Conservation (phyloP, 345 rosid species). For the Rhodamnia argentea region DNA sequence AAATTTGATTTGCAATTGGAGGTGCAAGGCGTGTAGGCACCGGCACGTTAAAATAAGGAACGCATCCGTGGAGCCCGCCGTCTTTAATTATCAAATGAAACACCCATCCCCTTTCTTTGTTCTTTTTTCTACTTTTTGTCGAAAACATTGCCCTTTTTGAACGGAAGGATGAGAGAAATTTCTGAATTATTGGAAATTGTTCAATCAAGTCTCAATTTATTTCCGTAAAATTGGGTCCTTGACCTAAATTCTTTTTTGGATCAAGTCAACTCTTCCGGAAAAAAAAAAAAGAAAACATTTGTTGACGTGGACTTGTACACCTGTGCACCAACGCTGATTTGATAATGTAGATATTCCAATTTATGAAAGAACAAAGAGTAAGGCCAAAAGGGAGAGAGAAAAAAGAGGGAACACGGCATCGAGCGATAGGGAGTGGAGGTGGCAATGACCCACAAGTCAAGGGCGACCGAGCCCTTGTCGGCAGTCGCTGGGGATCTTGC, state of each 20-base stretch:
- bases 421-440: neutral
- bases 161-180: neutral
- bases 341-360: no score
- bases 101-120: no score
- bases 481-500: fast-evolving
- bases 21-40: no score
- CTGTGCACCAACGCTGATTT: neutral
- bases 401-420: no score
- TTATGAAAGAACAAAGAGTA: no score
- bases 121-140: no score
- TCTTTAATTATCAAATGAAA: no score
- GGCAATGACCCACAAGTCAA: neutral
- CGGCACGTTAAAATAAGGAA: no score
- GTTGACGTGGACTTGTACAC: neutral
- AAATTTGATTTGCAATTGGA: no score
- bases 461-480: neutral
- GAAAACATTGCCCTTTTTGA: neutral
- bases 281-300: neutral
- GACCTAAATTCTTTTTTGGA: neutral
- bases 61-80: no score
- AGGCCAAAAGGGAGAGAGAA: no score
- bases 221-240: neutral
- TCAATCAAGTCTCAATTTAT: neutral
- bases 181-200: neutral
- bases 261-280: neutral